These are phyloP conservation scores for Backusella sp. DNA, from an alignment of 192 early-diverging fungal genomes.

Conservation along the genomic window DNA sequence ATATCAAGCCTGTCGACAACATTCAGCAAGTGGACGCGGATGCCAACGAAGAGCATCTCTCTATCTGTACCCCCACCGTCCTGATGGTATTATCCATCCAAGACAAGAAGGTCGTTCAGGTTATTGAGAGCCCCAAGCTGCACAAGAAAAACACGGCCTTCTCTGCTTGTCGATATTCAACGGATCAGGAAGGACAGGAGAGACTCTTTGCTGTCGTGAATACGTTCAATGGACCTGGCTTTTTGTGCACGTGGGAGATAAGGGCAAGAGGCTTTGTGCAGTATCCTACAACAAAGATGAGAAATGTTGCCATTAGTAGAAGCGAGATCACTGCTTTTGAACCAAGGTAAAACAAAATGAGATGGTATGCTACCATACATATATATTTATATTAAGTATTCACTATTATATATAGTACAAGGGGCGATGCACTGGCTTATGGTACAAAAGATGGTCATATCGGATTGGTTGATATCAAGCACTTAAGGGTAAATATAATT, in stretches of 20 bases:
- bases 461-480: constrained; percentile 11
- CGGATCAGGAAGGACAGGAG: background rate
- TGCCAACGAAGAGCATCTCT: background rate
- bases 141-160: constrained; percentile 2
- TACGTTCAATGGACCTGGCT: constrained; percentile 7
- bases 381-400: too few species aligned
- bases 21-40: constrained; percentile 10
- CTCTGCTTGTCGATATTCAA: constrained; percentile 7
- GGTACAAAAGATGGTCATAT: background rate
- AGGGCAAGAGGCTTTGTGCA: background rate
- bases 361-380: background rate
- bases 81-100: constrained; percentile 8
- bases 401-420: background rate
- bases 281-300: constrained; percentile 14
- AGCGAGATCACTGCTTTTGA: constrained; percentile 11
- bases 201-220: constrained; percentile 12
- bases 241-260: constrained; percentile 16
- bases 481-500: constrained; percentile 15
- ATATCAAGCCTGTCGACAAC: background rate
- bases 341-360: background rate
- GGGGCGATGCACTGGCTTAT: constrained; percentile 18
- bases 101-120: constrained; percentile 6
- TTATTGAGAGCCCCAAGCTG: constrained; percentile 15
- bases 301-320: constrained; percentile 10
- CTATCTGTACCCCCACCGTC: background rate